Evolutionary conservation across 73 alveolate species (phyloP), one percentile per base, ranked within the genome.

Genomic region (Paramecium sexaurelia): DNA sequence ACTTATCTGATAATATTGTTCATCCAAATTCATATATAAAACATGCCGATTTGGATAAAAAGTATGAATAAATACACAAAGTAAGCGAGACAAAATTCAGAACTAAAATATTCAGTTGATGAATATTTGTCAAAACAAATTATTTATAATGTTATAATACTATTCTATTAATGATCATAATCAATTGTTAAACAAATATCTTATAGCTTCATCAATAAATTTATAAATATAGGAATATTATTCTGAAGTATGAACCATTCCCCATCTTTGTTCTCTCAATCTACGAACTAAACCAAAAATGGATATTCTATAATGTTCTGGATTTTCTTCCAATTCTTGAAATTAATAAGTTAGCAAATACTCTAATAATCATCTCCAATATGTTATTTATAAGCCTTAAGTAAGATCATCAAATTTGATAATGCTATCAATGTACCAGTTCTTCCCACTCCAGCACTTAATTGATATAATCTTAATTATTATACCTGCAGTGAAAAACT

Each of bases 381-480:
- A 8, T 47, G 66, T 20, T 35, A 3, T 43, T 75, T 75, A 20
- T 75, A 75, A 7, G 73, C 92, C 37, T 39, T 43, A 78, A 91
- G 32, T 82, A 47, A 17, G 32, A 92, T 61, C 82, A 75, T 75
- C 19, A 67, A 43, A 61, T 96, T 95, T 10, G 92, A 85, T 43
- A 96, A 87, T 20, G 98, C 94, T 24, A 98, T 92, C 55, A 97
- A 86, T 55, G 99, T 97, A 4, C 99, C 99, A 9, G 99, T 97
- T 55, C 99, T 95, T 19, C 99, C 99, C 26, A 98, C 96, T 9
- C 99, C 99, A 17, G 99, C 99, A 86, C 98, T 92, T 17, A 17
- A 51, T 51, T 51, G 5, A 51, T 61, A 11, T 61, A 61, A 29
- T 11, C 24, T 24, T 11, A 56, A 0, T 24, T 56, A 15, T 24